These are phyloP conservation scores for Baorangia bicolor DNA, from an alignment of 768 basidiomycete genomes.

Conservation along the genomic window DNA sequence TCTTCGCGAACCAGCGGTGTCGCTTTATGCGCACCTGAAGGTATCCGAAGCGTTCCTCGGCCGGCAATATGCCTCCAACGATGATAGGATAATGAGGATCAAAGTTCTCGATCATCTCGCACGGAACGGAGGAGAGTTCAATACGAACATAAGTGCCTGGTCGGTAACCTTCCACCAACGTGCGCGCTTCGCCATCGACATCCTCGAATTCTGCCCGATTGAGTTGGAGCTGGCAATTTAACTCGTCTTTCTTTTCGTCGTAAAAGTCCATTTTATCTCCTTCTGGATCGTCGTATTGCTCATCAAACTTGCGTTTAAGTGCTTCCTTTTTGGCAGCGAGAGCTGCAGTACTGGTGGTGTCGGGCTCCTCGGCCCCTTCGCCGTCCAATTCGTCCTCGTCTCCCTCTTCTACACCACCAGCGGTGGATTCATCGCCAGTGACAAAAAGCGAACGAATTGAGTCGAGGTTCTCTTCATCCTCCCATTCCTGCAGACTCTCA, in stretches of 20 bases:
- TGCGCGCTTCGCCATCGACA: slow-evolving; percentile 72
- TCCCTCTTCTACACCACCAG: slow-evolving; percentile 39
- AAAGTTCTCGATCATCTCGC: slow-evolving; percentile 91
- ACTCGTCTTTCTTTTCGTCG: slow-evolving; percentile 87
- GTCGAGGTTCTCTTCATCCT: slow-evolving; percentile 80
- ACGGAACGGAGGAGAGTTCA: slow-evolving; percentile 80
- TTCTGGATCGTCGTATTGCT: slow-evolving; percentile 91
- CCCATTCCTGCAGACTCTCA: slow-evolving; percentile 70
- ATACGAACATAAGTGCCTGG: slow-evolving; percentile 93
- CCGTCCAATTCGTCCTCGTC: slow-evolving; percentile 41
- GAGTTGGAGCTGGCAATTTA: slow-evolving; percentile 77
- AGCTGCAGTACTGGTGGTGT: slow-evolving; percentile 44
- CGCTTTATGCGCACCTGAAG: slow-evolving; percentile 95
- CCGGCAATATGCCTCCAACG: slow-evolving; percentile 84
- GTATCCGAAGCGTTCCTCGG: slow-evolving; percentile 91
- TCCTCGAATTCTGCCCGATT: slow-evolving; percentile 85
- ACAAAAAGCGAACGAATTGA: slow-evolving; percentile 89
- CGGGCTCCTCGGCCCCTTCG: slow-evolving; percentile 29
- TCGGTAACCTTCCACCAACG: slow-evolving; percentile 84
- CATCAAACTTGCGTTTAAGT: slow-evolving; percentile 93
- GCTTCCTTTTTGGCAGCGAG: slow-evolving; percentile 87
- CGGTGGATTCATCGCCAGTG: slow-evolving; percentile 54
- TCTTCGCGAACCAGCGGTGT: slow-evolving; percentile 89
- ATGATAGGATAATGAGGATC: slow-evolving; percentile 89
- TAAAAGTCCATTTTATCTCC: slow-evolving; percentile 83